Evolutionary conservation across 306 rosid genomes (phyloP).

Genomic region (Castanea crenata): DNA sequence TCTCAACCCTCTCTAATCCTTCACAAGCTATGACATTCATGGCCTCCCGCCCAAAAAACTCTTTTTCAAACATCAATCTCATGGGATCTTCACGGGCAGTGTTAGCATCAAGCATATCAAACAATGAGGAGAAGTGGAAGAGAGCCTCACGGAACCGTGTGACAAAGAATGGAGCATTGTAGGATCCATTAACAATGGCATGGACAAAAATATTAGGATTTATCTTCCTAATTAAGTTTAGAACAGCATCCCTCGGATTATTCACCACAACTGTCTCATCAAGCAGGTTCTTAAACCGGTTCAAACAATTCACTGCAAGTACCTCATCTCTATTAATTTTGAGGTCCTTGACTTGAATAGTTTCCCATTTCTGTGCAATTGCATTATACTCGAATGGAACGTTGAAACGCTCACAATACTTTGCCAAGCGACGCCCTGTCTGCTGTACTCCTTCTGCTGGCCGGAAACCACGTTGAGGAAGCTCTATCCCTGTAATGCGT

Average conservation of each 20-base stretch:
- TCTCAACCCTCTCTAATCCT: conserved; percentile 56
- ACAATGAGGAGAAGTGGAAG: conserved; percentile 54
- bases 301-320: conserved; percentile 44
- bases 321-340: conserved; percentile 44
- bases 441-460: conserved; percentile 36
- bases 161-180: conserved; percentile 62
- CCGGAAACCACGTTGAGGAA: conserved; percentile 47
- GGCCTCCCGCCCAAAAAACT: conserved; percentile 49
- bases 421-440: conserved; percentile 41
- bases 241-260: conserved; percentile 63
- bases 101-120: conserved; percentile 55
- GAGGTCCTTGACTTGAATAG: conserved; percentile 49
- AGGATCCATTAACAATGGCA: conserved; percentile 41
- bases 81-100: conserved; percentile 34
- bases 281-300: conserved; percentile 46
- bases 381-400: conserved; percentile 56
- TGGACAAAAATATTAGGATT: conserved; percentile 50
- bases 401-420: conserved; percentile 30
- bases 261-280: conserved; percentile 54
- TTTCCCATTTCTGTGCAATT: conserved; percentile 66
- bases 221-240: conserved; percentile 42
- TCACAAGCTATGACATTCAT: conserved; percentile 63
- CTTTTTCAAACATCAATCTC: conserved; percentile 58
- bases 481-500: conserved; percentile 54
- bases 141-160: conserved; percentile 70